Evolutionary conservation across 495 filamentous ascomycete species (phyloP), one percentile per base, ranked within the genome.

Genomic region (Podospora appendiculata): DNA sequence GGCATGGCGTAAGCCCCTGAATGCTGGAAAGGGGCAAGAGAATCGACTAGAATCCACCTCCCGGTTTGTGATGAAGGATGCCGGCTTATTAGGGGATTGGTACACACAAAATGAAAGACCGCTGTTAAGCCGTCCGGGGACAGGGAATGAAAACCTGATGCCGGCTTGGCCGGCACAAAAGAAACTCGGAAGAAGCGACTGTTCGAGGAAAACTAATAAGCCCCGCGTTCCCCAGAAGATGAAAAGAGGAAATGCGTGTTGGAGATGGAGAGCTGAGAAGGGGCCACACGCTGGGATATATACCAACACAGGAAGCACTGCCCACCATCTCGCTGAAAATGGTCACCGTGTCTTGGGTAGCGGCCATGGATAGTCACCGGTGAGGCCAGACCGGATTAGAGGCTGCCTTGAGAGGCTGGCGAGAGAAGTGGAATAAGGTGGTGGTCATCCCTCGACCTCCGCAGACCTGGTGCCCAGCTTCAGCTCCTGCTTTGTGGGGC

Each of bases 141-240:
- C 12, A 48, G 39, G 35, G 14, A 54, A 46, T 36, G 49, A 56
- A 52, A 45, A 47, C 44, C 48, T 41, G 46, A 13, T 41, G 60
- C 65, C 63, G 65, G 63, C 57, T 55, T 56, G 32, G 65, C 66
- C 62, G 66, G 66, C 64, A 61, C 65, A 62, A 53, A 51, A 47
- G 39, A 41, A 39, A 51, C 48, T 41, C 59, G 34, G 52, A 52
- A 54, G 44, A 58, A 59, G 54, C 41, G 58, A 60, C 42, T 46
- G 56, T 53, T 14, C 4, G 14, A 14, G 10, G 35, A 34, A 43
- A 33, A 47, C 17, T n/a, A 18, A 36, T 16, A 53, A 45, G 40
- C 6, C 14, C 25, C 16, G 10, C 40, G 43, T 51, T 45, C 44
- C 45, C 50, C 50, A 45, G 41, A 42, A 50, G 53, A 16, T 46